Evolutionary conservation across 2,329 filamentous ascomycete genomes (phyloP).

Genomic region (Cryphonectria parasitica): DNA sequence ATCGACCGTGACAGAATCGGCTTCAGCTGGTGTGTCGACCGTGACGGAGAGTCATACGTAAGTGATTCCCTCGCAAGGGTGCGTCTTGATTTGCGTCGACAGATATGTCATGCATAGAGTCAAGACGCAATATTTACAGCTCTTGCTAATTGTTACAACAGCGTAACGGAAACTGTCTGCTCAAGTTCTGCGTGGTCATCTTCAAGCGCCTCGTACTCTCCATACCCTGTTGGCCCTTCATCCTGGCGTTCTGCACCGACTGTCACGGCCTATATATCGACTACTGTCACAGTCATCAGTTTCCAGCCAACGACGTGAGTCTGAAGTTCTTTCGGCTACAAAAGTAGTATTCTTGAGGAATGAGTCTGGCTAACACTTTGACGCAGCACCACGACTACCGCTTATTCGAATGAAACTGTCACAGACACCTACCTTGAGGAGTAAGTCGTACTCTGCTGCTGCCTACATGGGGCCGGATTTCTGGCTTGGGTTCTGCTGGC

Average conservation of each 20-base stretch:
- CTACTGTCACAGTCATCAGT: conserved; percentile 3
- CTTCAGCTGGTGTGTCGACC: background rate
- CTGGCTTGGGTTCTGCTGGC: background rate
- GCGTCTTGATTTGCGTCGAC: background rate
- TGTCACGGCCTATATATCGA: conserved; percentile 16
- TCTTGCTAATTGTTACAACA: background rate
- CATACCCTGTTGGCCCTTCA: background rate
- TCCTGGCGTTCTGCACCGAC: background rate
- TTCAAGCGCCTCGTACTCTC: background rate
- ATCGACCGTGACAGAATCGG: background rate
- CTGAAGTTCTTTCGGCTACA: background rate
- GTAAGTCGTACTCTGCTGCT: conserved; percentile 1
- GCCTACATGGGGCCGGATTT: background rate
- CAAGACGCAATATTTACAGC: background rate
- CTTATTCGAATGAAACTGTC: background rate
- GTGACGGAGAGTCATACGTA: conserved; percentile 9
- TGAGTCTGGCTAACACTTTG: background rate
- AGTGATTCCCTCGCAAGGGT: background rate
- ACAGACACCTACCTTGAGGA: background rate
- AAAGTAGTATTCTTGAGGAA: background rate
- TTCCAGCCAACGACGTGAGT: conserved; percentile 10
- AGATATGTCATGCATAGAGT: background rate
- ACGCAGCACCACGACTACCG: conserved; percentile 4
- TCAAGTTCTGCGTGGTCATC: background rate
- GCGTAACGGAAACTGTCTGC: conserved; percentile 2